phyloP scores from a whole-genome alignment of 306 rosid species.

The Medicago truncatula region DNA sequence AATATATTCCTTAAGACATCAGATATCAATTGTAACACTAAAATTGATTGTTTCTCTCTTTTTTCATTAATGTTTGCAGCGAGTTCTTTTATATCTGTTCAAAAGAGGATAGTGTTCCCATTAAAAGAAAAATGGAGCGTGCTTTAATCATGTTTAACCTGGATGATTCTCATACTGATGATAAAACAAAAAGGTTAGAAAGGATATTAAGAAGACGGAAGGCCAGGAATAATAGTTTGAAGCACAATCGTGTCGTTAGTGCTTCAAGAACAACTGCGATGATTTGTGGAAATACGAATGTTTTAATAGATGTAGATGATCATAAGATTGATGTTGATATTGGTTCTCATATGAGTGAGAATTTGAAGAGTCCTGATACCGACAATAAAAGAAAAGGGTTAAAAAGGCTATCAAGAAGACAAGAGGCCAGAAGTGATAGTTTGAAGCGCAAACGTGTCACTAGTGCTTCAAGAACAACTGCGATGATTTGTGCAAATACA shows the following conservation, averaged over 20 bases:
- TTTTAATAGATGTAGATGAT: slow-evolving; percentile 2
- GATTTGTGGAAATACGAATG: background rate
- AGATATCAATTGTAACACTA: background rate
- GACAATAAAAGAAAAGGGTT: too few relatives aligned
- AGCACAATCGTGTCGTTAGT: background rate
- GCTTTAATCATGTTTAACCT: background rate
- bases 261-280: slow-evolving; percentile 16
- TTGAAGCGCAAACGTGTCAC: background rate
- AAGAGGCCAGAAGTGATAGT: slow-evolving; percentile 8
- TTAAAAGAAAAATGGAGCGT: slow-evolving; percentile 36
- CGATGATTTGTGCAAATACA: background rate
- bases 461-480: slow-evolving; percentile 16
- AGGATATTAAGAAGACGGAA: slow-evolving; percentile 58
- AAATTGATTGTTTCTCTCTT: background rate
- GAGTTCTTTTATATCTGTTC: background rate
- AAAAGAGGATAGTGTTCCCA: slow-evolving; percentile 6
- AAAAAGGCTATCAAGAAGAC: background rate
- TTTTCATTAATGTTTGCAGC: background rate
- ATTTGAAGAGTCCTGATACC: too few relatives aligned
- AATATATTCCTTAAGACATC: background rate
- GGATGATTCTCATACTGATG: slow-evolving; percentile 9
- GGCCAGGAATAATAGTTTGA: background rate
- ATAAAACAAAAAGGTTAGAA: slow-evolving; percentile 43
- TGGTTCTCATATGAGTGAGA: too few relatives aligned
- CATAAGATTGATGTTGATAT: slow-evolving; percentile 29